Base-by-base conservation (phyloP, 257 asterid species). In the Striga asiatica region DNA sequence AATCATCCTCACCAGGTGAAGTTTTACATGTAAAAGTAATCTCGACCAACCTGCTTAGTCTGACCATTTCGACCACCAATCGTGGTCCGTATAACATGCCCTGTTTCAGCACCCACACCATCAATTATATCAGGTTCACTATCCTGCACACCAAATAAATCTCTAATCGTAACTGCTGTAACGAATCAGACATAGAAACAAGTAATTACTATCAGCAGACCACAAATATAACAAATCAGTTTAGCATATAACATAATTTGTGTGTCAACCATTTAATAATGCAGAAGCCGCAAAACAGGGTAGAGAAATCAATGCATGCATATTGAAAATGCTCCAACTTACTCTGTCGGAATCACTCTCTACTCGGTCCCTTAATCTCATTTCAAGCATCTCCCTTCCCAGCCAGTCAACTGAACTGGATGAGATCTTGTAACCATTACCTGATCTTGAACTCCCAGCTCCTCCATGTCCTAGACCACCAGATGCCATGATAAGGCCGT, bases 371-470 rank as follows among this genome's bases (percentile, higher is more conserved):
- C 92, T 74, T 72, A 91, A 65, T 72, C 76, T 81, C 98, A 91
- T 81, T 47, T 89, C 96, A 66, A 72, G 85, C 92, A 91, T 87
- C 77, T 91, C 96, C 72, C 82, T 81, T 57, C 96, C 98, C 62
- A 91, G 81, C 96, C 96, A 86, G 58, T 91, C 98, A 70, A 86
- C 87, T 53, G 98, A 91, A 81, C 84, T 82, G 49, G 98, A 87
- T 50, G 96, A 83, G 64, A 84, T 93, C 61, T 82, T 80, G 70
- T 67, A 80, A 67, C 81, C 84, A 73, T 75, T 77, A 67, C 73
- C 65, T 46, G 84, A 70, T 66, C 82, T 77, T 58, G 88, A 77
- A 73, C 88, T 81, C 62, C 88, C 76, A 70, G 88, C 88, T 39
- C 82, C 88, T 16, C 88, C 88, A 66, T 75, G 76, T 73, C 84